phyloP scores from a whole-genome alignment of 169 alveolate genomes.

The Cryptosporidium ubiquitum region DNA sequence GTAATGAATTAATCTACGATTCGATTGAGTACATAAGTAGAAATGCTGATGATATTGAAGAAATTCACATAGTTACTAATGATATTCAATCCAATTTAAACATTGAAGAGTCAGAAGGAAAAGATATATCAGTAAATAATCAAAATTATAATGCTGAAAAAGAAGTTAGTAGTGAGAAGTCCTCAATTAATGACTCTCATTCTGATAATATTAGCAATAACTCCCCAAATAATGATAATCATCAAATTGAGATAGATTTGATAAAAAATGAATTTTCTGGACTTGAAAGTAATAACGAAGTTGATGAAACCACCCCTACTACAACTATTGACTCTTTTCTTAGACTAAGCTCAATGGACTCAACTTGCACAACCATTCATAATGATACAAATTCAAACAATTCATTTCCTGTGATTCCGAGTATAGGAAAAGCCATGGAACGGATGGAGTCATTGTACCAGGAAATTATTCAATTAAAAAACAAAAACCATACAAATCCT shows the following conservation, averaged over 20 bases:
- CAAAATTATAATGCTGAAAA: not conserved
- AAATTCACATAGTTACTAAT: not conserved
- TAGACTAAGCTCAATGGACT: constrained; percentile 37
- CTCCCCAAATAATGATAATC: not conserved
- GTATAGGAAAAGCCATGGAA: not conserved
- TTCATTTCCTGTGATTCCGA: not conserved
- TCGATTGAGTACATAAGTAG: constrained; percentile 49
- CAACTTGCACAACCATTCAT: constrained; percentile 48
- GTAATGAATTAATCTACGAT: constrained; percentile 24
- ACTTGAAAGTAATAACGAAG: not conserved
- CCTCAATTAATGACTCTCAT: not conserved
- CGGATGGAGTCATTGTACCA: not conserved
- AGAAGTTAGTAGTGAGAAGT: not conserved
- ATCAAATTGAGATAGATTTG: not conserved
- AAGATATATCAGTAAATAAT: not conserved
- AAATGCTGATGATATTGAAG: constrained; percentile 10
- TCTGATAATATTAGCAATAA: not conserved
- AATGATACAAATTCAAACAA: constrained; percentile 21
- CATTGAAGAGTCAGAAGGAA: not conserved
- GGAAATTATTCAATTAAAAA: constrained; percentile 2
- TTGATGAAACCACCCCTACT: constrained; percentile 39
- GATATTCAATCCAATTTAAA: not conserved
- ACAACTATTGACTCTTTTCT: constrained; percentile 66
- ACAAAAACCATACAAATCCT: not conserved
- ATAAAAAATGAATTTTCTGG: not conserved